Evolutionary conservation across 768 basidiomycete species (phyloP).

Genomic region (Gautieria morchelliformis): DNA sequence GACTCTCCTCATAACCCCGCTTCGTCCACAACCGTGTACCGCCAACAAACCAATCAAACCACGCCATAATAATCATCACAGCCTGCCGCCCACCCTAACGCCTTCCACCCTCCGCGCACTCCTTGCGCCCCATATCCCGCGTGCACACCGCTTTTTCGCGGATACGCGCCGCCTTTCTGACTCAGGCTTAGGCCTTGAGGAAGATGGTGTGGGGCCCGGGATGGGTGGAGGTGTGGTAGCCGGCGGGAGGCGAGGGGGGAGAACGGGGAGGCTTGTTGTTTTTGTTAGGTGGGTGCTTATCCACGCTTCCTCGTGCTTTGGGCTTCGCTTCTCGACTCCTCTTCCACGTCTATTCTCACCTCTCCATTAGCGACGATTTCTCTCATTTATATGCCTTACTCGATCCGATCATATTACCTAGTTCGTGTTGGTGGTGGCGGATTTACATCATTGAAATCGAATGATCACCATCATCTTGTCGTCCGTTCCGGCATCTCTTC

Average conservation of each 20-base stretch:
- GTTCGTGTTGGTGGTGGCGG: no score
- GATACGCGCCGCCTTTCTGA: not conserved
- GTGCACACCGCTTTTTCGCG: slow-evolving; percentile 67
- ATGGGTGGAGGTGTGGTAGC: no score
- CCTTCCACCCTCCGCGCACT: slow-evolving; percentile 44
- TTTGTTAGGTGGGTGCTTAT: slow-evolving; percentile 54
- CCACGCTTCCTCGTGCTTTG: slow-evolving; percentile 2
- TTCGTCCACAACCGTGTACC: slow-evolving; percentile 29
- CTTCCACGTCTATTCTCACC: not conserved
- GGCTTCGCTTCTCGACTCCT: not conserved
- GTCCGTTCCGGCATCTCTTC: no score
- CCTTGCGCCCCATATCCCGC: slow-evolving; percentile 61
- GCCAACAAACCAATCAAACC: slow-evolving; percentile 34
- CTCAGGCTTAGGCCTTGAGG: no score
- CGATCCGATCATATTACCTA: no score
- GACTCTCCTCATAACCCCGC: not conserved
- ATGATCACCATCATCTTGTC: no score
- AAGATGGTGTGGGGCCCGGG: no score
- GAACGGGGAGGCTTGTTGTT: slow-evolving; percentile 70
- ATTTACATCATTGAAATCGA: no score
- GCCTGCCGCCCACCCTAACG: no score
- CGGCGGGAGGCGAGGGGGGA: slow-evolving; percentile 25
- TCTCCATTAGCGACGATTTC: no score
- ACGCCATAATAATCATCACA: no score
- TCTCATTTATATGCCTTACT: no score